Evolutionary conservation across 139 green algal species (phyloP).

Genomic region (Chlorella vulgaris): DNA sequence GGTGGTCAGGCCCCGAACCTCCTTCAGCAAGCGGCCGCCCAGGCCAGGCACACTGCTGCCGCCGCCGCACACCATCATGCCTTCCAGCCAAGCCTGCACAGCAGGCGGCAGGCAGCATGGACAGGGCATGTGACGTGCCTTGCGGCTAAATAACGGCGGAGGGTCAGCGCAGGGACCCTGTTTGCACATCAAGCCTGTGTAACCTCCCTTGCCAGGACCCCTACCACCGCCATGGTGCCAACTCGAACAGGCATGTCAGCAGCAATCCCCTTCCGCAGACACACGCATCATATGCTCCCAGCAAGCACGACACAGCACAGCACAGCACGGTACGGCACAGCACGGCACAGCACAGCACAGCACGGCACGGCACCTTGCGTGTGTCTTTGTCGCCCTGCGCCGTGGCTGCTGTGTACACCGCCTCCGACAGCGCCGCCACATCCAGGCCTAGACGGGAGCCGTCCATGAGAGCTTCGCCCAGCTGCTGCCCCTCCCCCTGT

Average conservation of each 20-base stretch:
- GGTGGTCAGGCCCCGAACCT: slow-evolving; percentile 47
- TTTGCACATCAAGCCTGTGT: too few species aligned
- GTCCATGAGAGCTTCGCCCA: slow-evolving; percentile 64
- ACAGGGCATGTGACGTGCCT: too few species aligned
- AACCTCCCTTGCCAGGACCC: too few species aligned
- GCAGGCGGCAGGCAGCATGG: background rate
- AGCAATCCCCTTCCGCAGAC: too few species aligned
- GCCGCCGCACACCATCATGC: slow-evolving; percentile 65
- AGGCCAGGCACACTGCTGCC: slow-evolving; percentile 51
- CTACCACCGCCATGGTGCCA: too few species aligned
- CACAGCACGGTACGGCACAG: background rate
- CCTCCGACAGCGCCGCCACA: slow-evolving; percentile 35
- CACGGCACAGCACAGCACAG: background rate
- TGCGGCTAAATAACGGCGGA: too few species aligned
- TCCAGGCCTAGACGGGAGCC: slow-evolving; percentile 39
- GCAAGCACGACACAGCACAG: too few species aligned
- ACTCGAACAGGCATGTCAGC: too few species aligned
- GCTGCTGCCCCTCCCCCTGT: slow-evolving; percentile 14
- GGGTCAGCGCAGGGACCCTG: too few species aligned
- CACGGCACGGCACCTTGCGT: slow-evolving; percentile 41
- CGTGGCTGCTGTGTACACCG: slow-evolving; percentile 10
- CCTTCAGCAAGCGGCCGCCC: slow-evolving; percentile 43
- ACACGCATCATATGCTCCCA: too few species aligned
- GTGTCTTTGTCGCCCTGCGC: slow-evolving; percentile 20
- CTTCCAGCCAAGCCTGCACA: slow-evolving; percentile 52